phyloP scores from a whole-genome alignment of 371 early-diverging fungal species.

The Blakeslea trispora region DNA sequence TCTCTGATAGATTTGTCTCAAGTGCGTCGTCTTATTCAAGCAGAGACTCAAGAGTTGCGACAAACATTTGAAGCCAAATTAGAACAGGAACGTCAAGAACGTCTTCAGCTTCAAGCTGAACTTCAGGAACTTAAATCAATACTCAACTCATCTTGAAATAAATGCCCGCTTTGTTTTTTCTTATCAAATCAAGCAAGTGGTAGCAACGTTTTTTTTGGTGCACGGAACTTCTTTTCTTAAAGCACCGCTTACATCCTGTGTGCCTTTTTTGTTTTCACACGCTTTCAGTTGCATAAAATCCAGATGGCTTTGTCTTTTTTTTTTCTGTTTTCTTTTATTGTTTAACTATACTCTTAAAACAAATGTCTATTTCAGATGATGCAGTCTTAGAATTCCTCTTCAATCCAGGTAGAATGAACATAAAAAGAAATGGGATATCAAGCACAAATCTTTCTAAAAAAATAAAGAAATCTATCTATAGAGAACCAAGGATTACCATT shows the following conservation, averaged over 20 bases:
- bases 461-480: neutral
- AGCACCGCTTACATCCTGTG: slow-evolving; percentile 22
- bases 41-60: slow-evolving; percentile 47
- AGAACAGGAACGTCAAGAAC: slow-evolving; percentile 46
- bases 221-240: too few relatives aligned
- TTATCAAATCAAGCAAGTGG: too few relatives aligned
- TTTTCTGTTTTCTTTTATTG: neutral
- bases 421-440: neutral
- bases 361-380: slow-evolving; percentile 40
- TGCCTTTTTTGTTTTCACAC: slow-evolving; percentile 22
- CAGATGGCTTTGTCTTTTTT: slow-evolving; percentile 2
- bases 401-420: slow-evolving; percentile 38
- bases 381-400: slow-evolving; percentile 50
- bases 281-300: slow-evolving; percentile 1
- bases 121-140: slow-evolving; percentile 35
- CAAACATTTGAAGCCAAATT: slow-evolving; percentile 44
- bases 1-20: slow-evolving; percentile 6
- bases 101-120: slow-evolving; percentile 41
- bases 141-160: neutral
- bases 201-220: too few relatives aligned
- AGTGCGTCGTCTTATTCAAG: slow-evolving; percentile 35
- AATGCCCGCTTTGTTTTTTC: neutral
- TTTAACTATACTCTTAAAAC: too few relatives aligned
- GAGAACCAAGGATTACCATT: slow-evolving; percentile 45
- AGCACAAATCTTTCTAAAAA: too few relatives aligned